A percentile compares a stretch with the other conserved stretches of the same genome.
Conservation (phyloP, 1,284 basidiomycete species). For the Ceratobasidium sp. region DNA sequence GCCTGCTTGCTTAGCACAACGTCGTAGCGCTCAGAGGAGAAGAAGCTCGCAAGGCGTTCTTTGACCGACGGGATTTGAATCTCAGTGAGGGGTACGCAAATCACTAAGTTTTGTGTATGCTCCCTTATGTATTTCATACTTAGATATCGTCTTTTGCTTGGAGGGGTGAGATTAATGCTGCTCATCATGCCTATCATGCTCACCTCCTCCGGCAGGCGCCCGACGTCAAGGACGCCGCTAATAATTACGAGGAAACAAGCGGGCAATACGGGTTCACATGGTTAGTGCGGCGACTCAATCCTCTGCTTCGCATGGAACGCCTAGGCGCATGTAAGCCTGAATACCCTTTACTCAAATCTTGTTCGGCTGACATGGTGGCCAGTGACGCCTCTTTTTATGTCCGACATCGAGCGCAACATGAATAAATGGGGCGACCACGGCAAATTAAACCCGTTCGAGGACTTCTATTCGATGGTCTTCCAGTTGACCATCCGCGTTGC, state of each 20-base stretch:
- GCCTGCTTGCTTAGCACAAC: slow-evolving; percentile 7
- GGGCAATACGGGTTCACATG: not conserved
- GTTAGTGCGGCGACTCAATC: slow-evolving; percentile 10
- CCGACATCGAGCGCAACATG: slow-evolving; percentile 32
- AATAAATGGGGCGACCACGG: slow-evolving; percentile 16
- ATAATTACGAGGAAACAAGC: not conserved
- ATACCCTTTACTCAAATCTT: not conserved
- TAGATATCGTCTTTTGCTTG: slow-evolving; percentile 25
- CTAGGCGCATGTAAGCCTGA: slow-evolving; percentile 7
- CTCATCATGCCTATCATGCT: not conserved
- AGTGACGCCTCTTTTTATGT: slow-evolving; percentile 27
- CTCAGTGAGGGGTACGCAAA: slow-evolving; percentile 23
- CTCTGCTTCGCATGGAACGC: slow-evolving; percentile 25
- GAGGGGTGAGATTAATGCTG: slow-evolving; percentile 15
- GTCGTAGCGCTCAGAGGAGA: slow-evolving; percentile 20
- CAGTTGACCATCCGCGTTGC: slow-evolving; percentile 26
- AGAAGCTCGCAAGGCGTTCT: slow-evolving; percentile 30
- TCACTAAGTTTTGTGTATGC: too few relatives aligned
- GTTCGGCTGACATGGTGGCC: not conserved
- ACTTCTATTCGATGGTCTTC: slow-evolving; percentile 30
- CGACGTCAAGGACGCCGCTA: not conserved
- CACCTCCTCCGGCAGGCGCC: not conserved
- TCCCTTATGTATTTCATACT: not conserved
- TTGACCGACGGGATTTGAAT: slow-evolving; percentile 4
- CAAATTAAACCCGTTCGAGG: slow-evolving; percentile 30